Evolutionary conservation across 768 basidiomycete species (phyloP).

Genomic region (Trametopsis cervina): DNA sequence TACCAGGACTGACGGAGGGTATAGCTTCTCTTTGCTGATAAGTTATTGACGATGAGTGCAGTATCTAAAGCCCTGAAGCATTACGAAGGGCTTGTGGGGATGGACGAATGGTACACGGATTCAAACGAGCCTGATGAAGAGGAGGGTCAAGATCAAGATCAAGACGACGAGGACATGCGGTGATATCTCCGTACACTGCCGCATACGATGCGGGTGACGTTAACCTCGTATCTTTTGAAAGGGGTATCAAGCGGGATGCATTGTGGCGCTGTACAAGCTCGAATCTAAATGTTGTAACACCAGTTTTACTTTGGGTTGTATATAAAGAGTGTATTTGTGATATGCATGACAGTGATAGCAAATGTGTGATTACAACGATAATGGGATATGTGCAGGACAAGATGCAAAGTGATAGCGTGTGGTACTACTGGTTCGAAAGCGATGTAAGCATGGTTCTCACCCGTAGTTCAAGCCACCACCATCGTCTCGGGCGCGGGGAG

Average conservation of each 20-base stretch:
- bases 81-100: slow-evolving; percentile 50
- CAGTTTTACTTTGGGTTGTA: too few species aligned
- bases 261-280: not conserved
- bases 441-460: slow-evolving; percentile 11
- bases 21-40: slow-evolving; percentile 48
- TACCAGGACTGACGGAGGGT: not conserved
- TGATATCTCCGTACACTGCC: too few species aligned
- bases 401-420: slow-evolving; percentile 8
- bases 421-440: not conserved
- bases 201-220: too few species aligned
- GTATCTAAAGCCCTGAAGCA: slow-evolving; percentile 43
- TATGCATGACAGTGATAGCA: not conserved
- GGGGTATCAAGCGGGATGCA: too few species aligned
- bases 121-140: too few species aligned
- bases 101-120: slow-evolving; percentile 33
- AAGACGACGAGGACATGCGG: too few species aligned
- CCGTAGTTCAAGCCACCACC: slow-evolving; percentile 26
- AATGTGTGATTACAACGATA: not conserved
- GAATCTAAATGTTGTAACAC: too few species aligned
- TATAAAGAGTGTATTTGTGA: too few species aligned
- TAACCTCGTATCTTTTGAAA: too few species aligned
- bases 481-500: slow-evolving; percentile 9
- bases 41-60: slow-evolving; percentile 44
- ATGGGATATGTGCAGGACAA: not conserved
- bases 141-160: too few species aligned